Evolutionary conservation across 83 land plant species (phyloP), one percentile per base, ranked within the genome.

Genomic region (Diphasiastrum complanatum): DNA sequence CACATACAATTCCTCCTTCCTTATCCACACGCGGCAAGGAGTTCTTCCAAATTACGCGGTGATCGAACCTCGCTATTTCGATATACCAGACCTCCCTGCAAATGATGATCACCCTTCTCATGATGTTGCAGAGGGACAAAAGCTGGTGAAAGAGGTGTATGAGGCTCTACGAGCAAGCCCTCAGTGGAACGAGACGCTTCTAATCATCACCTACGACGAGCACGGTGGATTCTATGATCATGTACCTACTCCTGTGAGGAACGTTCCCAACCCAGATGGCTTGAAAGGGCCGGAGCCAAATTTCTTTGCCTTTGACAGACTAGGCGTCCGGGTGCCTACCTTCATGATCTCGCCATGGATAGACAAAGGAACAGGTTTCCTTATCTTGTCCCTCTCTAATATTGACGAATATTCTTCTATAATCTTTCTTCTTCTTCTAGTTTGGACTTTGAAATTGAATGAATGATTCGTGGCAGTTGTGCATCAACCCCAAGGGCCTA

Each of bases 51-150:
- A 77, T 51, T 72, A 85, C 37, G 78, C 75, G 0, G 91, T 88
- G 57, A 73, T 92, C 11, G 98, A 92, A 78, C 98, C 84, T 24
- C 79, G 85, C 37, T 85, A 88, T 67, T 88, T 85, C 62, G 81
- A 82, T 61, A 19, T 76, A 41, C 20, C 3, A 34, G 68, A 70
- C 6, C 25, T 76, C 1, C 91, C 91, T 2, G 96, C 82, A 10
- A 89, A 93, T 53, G 99, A 93, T 51, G 99, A 93, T 70, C 98
- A 93, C 74, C 98, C 98, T 0, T 85, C 99, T 16, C 99, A 93
- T 45, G 99, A 93, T 61, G 92, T 93, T 34, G 65, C 78, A 1
- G 75, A 81, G 62, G 93, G 98, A 41, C 99, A 93, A 71, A 82
- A 78, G 48, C 75, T 93, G 23, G 81, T 93, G 32, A 89, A 89